Conservation (phyloP, 2,329 filamentous ascomycete species). For the Seiridium cupressi region DNA sequence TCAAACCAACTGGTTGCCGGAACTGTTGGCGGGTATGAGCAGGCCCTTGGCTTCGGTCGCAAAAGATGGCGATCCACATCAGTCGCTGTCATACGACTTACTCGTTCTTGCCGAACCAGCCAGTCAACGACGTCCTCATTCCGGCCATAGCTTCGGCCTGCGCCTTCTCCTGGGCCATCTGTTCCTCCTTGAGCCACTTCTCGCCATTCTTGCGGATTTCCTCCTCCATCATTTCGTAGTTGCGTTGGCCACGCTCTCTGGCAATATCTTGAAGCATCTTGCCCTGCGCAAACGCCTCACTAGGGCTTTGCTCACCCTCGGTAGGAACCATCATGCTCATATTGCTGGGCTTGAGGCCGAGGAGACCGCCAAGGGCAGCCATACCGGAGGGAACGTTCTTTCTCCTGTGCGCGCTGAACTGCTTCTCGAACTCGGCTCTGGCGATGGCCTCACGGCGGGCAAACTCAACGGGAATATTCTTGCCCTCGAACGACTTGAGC, state of each 20-base stretch:
- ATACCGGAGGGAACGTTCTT: constrained; percentile 59
- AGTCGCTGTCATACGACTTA: neutral
- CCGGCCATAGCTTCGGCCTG: constrained; percentile 89
- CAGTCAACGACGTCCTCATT: constrained; percentile 78
- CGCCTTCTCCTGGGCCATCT: constrained; percentile 80
- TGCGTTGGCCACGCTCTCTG: constrained; percentile 83
- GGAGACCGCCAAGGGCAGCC: constrained; percentile 65
- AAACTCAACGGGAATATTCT: constrained; percentile 87
- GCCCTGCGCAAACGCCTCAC: constrained; percentile 80
- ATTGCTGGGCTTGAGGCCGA: constrained; percentile 74
- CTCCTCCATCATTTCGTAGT: constrained; percentile 85
- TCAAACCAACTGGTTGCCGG: neutral
- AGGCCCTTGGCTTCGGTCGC: neutral
- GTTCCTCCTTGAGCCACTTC: constrained; percentile 94
- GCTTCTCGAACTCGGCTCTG: constrained; percentile 79
- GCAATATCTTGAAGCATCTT: constrained; percentile 98
- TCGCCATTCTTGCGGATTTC: constrained; percentile 92
- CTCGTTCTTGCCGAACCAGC: constrained; percentile 43
- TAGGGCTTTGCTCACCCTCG: constrained; percentile 68
- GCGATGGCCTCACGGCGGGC: constrained; percentile 82
- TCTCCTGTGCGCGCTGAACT: constrained; percentile 66
- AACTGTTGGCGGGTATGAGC: neutral
- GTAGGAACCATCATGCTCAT: constrained; percentile 59
- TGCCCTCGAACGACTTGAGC: constrained; percentile 84
- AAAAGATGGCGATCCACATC: neutral